These are phyloP conservation scores for Tulasnella sp. DNA, from an alignment of 768 basidiomycete genomes.

Conservation along the genomic window DNA sequence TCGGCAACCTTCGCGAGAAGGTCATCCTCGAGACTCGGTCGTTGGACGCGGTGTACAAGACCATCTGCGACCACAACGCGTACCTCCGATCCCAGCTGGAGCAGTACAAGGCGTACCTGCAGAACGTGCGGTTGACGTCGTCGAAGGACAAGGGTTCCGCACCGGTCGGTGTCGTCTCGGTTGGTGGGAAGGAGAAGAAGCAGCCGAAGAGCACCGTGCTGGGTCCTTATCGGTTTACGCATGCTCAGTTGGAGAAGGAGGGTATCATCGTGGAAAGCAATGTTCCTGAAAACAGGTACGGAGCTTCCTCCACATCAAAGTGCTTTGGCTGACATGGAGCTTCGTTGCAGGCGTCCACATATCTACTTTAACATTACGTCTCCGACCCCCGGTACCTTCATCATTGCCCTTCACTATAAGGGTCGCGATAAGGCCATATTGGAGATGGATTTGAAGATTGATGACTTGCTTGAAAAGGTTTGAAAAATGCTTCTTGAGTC, in stretches of 20 bases:
- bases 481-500: constrained; percentile 39
- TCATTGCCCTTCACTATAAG: constrained; percentile 98
- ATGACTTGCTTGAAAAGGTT: constrained; percentile 96
- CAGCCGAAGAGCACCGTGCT: constrained; percentile 79
- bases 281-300: constrained; percentile 95
- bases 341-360: constrained; percentile 74
- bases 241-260: constrained; percentile 98
- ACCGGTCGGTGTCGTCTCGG: constrained; percentile 91
- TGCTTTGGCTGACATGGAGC: constrained; percentile 34
- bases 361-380: constrained; percentile 99
- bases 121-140: constrained; percentile 87
- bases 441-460: constrained; percentile 99
- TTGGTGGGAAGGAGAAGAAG: constrained; percentile 98
- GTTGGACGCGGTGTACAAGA: constrained; percentile 97
- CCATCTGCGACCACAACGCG: constrained; percentile 98
- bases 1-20: constrained; percentile 96
- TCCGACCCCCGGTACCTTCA: constrained; percentile 96
- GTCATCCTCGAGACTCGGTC: constrained; percentile 89
- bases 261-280: constrained; percentile 99
- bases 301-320: constrained; percentile 26
- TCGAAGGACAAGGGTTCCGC: constrained; percentile 88
- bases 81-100: constrained; percentile 95
- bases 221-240: constrained; percentile 97
- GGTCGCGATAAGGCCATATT: constrained; percentile 98
- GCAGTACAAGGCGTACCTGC: constrained; percentile 99